Evolutionary conservation across 495 filamentous ascomycete genomes (phyloP).

Genomic region (Viridothelium virens): DNA sequence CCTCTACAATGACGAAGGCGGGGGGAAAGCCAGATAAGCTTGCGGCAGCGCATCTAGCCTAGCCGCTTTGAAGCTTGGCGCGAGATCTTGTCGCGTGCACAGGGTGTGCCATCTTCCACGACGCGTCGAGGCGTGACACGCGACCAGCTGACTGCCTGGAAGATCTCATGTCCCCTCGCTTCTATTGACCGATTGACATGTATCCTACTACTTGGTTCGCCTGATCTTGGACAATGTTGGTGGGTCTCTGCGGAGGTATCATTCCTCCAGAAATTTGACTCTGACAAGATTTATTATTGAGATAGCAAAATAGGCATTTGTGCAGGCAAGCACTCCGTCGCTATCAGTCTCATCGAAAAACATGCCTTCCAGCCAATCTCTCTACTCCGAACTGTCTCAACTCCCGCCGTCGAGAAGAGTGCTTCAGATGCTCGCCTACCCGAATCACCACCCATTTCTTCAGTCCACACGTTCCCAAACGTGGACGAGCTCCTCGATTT

Average conservation of each 20-base stretch:
- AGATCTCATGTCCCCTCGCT: too few relatives aligned
- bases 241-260: slow-evolving; percentile 86
- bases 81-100: background rate
- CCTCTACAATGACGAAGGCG: background rate
- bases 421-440: slow-evolving; percentile 29
- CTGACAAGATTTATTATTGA: slow-evolving; percentile 21
- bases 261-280: slow-evolving; percentile 22
- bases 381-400: slow-evolving; percentile 31
- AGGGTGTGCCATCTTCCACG: background rate
- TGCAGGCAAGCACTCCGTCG: slow-evolving; percentile 80
- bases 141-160: background rate
- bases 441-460: slow-evolving; percentile 19
- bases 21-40: background rate
- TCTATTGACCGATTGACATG: too few relatives aligned
- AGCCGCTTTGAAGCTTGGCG: background rate
- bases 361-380: slow-evolving; percentile 63
- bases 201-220: too few relatives aligned
- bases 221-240: slow-evolving; percentile 57
- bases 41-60: background rate
- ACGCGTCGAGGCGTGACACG: background rate
- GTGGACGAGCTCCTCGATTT: slow-evolving; percentile 65
- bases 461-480: slow-evolving; percentile 45
- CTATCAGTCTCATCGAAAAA: slow-evolving; percentile 67
- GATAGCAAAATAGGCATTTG: slow-evolving; percentile 59
- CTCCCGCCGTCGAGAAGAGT: slow-evolving; percentile 25